Percentiles rank a stretch among this genome's conserved stretches.
These are phyloP conservation scores for Lactarius deliciosus DNA, from an alignment of 768 basidiomycete genomes.

Conservation along the genomic window DNA sequence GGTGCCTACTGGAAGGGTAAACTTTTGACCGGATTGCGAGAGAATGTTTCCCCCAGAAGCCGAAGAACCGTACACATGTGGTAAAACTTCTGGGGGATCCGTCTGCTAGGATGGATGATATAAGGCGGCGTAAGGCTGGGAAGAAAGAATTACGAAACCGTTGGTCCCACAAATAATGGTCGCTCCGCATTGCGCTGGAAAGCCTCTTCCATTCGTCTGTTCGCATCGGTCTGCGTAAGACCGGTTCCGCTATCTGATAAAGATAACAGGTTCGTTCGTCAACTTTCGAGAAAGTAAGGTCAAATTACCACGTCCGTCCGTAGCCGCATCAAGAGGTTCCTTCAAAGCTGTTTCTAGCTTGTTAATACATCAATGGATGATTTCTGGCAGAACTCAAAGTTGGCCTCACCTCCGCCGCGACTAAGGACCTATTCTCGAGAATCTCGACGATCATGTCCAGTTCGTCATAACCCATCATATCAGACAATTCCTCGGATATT, in stretches of 20 bases:
- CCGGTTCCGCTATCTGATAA: slow-evolving; percentile 15
- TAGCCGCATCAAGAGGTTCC: not conserved
- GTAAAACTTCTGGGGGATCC: slow-evolving; percentile 60
- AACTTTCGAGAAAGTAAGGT: not conserved
- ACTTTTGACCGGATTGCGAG: slow-evolving; percentile 72
- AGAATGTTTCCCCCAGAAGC: slow-evolving; percentile 60
- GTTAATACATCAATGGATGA: slow-evolving; percentile 14
- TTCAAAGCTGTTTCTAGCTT: slow-evolving; percentile 23
- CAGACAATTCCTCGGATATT: slow-evolving; percentile 75
- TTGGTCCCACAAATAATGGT: slow-evolving; percentile 58
- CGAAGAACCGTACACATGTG: slow-evolving; percentile 84
- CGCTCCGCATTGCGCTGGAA: slow-evolving; percentile 62
- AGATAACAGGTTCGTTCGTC: not conserved
- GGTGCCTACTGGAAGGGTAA: slow-evolving; percentile 83
- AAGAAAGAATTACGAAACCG: slow-evolving; percentile 41
- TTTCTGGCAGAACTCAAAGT: not conserved
- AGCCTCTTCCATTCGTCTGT: slow-evolving; percentile 58
- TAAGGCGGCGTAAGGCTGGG: slow-evolving; percentile 4
- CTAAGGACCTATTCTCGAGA: slow-evolving; percentile 51
- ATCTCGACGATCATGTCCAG: slow-evolving; percentile 78
- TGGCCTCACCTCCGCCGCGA: slow-evolving; percentile 50
- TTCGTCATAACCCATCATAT: slow-evolving; percentile 81
- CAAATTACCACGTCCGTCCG: slow-evolving; percentile 6
- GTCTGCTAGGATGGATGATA: slow-evolving; percentile 39
- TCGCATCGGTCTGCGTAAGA: slow-evolving; percentile 37